Evolutionary conservation across 192 early-diverging fungal species (phyloP).

Genomic region (Linnemannia schmuckeri): DNA sequence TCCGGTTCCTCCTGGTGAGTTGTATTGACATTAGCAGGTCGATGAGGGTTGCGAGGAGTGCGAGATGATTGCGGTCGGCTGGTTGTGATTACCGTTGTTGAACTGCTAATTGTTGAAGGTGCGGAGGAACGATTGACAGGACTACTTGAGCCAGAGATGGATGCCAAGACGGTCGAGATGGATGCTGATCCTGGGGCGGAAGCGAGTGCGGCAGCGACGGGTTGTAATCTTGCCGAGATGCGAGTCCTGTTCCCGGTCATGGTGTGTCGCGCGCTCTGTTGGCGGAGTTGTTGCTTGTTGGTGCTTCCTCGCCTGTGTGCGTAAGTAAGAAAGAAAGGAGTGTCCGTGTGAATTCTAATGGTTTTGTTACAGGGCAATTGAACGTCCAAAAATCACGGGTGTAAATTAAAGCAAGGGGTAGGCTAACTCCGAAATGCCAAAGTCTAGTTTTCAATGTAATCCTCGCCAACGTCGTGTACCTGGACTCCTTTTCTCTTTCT

Average conservation of each 20-base stretch:
- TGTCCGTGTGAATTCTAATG: neutral
- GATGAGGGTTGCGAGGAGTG: neutral
- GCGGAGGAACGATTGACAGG: neutral
- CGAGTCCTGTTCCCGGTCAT: conserved; percentile 1
- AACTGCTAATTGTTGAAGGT: neutral
- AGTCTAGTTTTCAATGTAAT: too few species aligned
- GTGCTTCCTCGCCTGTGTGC: too few species aligned
- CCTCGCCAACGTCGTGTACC: too few species aligned
- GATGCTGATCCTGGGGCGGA: neutral
- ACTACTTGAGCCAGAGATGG: neutral
- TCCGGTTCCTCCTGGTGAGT: neutral
- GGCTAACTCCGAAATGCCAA: too few species aligned
- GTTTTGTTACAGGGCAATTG: too few species aligned
- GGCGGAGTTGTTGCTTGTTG: neutral
- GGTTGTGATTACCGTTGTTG: neutral
- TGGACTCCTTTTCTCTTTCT: too few species aligned
- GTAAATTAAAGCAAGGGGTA: too few species aligned
- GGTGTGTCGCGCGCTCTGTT: neutral
- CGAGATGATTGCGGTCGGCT: neutral
- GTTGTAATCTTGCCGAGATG: neutral
- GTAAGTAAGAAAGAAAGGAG: neutral
- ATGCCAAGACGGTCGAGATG: neutral
- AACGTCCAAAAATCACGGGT: too few species aligned
- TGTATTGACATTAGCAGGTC: neutral
- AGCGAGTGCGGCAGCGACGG: neutral